Conservation (phyloP, 2,329 filamentous ascomycete species). For the Clarireedia hainanense region DNA sequence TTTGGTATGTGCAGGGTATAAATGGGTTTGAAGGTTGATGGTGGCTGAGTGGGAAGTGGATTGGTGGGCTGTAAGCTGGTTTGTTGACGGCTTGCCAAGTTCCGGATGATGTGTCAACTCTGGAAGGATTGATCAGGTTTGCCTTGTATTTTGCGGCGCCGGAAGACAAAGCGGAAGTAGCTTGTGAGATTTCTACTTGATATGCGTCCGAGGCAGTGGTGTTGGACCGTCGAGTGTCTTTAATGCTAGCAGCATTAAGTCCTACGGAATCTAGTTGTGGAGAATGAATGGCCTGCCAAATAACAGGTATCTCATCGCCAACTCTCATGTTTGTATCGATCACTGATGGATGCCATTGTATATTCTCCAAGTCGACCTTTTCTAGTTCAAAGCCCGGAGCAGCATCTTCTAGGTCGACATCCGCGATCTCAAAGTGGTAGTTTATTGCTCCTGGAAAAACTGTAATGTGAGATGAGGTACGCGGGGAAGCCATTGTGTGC, state of each 20-base stretch:
- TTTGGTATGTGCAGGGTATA: neutral
- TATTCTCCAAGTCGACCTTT: neutral
- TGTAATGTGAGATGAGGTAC: neutral
- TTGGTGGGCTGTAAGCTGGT: neutral
- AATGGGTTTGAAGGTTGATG: too few species aligned
- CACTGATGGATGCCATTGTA: neutral
- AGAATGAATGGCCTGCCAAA: neutral
- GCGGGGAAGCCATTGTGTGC: neutral
- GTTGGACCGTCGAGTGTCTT: too few species aligned
- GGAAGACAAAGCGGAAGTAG: too few species aligned
- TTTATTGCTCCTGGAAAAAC: neutral
- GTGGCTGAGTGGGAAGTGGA: neutral
- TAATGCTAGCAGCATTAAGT: too few species aligned
- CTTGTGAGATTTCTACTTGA: too few species aligned
- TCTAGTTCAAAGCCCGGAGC: neutral
- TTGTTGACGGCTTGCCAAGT: neutral
- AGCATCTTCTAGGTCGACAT: neutral
- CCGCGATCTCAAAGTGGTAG: neutral
- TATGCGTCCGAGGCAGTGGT: too few species aligned
- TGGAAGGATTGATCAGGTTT: neutral
- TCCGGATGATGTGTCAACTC: neutral
- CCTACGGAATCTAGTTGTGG: neutral
- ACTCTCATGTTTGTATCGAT: neutral
- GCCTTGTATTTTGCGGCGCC: neutral
- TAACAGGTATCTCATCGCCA: neutral